Percentiles rank a stretch among this genome's conserved stretches.
Conservation (phyloP, 768 basidiomycete species). For the Galerina marginata region DNA sequence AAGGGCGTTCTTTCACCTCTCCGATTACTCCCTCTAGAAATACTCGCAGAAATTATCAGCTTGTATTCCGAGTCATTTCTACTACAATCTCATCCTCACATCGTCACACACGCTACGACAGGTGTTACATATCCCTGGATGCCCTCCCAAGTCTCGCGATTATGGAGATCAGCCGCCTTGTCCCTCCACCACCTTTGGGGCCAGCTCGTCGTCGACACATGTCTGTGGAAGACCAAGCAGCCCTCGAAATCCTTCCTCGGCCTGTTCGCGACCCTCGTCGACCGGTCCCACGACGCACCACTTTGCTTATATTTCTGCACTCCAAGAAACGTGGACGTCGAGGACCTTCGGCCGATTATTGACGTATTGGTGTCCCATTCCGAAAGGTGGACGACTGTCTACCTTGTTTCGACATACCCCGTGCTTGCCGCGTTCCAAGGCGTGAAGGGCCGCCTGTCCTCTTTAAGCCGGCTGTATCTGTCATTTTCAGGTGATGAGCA, state of each 20-base stretch:
- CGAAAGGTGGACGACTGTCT: constrained; percentile 15
- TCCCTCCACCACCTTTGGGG: constrained; percentile 20
- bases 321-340: not conserved
- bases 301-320: constrained; percentile 13
- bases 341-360: constrained; percentile 13
- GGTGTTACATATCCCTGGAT: constrained; percentile 9
- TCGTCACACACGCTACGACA: not conserved
- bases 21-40: constrained; percentile 13
- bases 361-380: constrained; percentile 11
- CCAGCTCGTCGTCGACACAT: constrained; percentile 14
- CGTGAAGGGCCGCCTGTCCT: constrained; percentile 6
- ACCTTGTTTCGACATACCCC: constrained; percentile 9
- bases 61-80: constrained; percentile 9
- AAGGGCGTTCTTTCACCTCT: constrained; percentile 9
- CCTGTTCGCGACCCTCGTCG: constrained; percentile 5
- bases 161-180: constrained; percentile 11
- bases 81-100: constrained; percentile 1
- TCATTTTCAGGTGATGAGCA: constrained; percentile 1
- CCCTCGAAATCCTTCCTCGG: constrained; percentile 12
- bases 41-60: constrained; percentile 11
- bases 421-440: constrained; percentile 13
- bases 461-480: constrained; percentile 4
- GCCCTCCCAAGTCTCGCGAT: constrained; percentile 15
- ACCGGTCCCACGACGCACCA: constrained; percentile 12
- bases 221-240: constrained; percentile 4